Base-by-base conservation (phyloP, 169 alveolate genomes). In the Eimeria maxima region DNA sequence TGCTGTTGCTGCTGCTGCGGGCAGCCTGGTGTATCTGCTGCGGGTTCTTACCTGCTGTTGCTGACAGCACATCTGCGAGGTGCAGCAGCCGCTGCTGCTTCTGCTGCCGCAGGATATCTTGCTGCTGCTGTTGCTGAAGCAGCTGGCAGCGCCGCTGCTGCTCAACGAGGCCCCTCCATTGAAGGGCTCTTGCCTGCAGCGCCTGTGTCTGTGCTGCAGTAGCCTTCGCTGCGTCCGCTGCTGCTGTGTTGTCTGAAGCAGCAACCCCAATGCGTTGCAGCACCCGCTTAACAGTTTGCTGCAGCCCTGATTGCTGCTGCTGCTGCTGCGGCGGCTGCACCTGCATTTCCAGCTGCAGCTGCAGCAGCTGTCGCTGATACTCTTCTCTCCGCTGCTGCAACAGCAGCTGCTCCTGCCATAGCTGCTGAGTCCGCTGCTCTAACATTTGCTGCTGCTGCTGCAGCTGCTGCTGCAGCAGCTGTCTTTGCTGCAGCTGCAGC, bases 361-460 rank as follows among this genome's bases (percentile, higher is more conserved):
- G 71, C 55, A 55, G 76, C 50, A 83, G 29, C 74, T 83, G 57
- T n/a, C 74, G 91, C 14, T 83, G 74, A 29, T 50, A 83, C 44
- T 27, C 91, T 67, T 83, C 91, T 24, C 91, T 24, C 14, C 74
- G 42, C 74, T 55, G 91, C 74, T 83, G 91, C 91, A 83, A 76
- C 74, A 83, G 44, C 74, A 42, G 91, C 76, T 83, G 91, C 55
- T 83, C 91, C 33, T 50, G 53, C 76, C 74, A 55, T 55, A 83
- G 74, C 50, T 83, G 91, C 6, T 50, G 29, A 7, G 91, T 83
- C 57, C 71, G 44, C 91, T 83, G 91, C 76, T 83, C 76, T 44
- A 83, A 76, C 74, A 83, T 55, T 50, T 83, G 71, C 91, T 55
- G 91, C 74, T 83, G 91, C 91, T 47, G 89, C 89, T 47, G 89